phyloP scores from a whole-genome alignment of 2,329 filamentous ascomycete species.

The Geosmithia putterillii region DNA sequence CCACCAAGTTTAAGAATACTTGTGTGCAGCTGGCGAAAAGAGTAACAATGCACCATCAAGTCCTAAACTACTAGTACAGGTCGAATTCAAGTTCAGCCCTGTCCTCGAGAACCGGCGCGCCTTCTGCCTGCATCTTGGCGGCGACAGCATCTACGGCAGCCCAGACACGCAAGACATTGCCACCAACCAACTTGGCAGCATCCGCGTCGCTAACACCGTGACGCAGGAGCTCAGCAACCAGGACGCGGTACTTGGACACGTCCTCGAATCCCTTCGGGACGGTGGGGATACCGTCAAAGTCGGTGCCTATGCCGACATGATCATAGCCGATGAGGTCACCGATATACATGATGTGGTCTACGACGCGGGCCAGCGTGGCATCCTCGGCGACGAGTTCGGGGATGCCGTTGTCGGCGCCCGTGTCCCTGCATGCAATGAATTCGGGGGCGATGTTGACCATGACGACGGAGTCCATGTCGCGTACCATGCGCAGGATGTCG shows the following conservation, averaged over 20 bases:
- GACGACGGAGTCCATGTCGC: constrained; percentile 59
- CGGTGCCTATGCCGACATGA: constrained; percentile 77
- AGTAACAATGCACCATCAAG: constrained; percentile 5
- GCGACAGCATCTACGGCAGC: constrained; percentile 63
- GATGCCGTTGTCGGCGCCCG: constrained; percentile 47
- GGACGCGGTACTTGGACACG: constrained; percentile 68
- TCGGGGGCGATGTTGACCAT: constrained; percentile 85
- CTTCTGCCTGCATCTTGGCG: constrained; percentile 46
- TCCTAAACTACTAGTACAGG: constrained; percentile 11
- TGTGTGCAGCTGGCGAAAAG: no score
- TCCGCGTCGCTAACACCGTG: constrained; percentile 65
- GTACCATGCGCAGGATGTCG: constrained; percentile 66
- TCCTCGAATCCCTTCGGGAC: constrained; percentile 71
- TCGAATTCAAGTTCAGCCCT: constrained; percentile 4
- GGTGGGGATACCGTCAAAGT: constrained; percentile 67
- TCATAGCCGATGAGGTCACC: constrained; percentile 75
- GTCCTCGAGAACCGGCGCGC: constrained; percentile 42
- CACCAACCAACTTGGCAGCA: constrained; percentile 62
- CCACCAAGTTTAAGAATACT: not conserved
- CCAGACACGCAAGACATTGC: constrained; percentile 80
- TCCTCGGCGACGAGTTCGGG: constrained; percentile 57
- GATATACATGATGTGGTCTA: constrained; percentile 70
- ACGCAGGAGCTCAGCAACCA: constrained; percentile 63
- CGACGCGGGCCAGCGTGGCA: constrained; percentile 65
- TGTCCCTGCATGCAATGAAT: constrained; percentile 65